Base-by-base conservation (phyloP, 23 red algal genomes). In the Gracilaria gracilis region DNA sequence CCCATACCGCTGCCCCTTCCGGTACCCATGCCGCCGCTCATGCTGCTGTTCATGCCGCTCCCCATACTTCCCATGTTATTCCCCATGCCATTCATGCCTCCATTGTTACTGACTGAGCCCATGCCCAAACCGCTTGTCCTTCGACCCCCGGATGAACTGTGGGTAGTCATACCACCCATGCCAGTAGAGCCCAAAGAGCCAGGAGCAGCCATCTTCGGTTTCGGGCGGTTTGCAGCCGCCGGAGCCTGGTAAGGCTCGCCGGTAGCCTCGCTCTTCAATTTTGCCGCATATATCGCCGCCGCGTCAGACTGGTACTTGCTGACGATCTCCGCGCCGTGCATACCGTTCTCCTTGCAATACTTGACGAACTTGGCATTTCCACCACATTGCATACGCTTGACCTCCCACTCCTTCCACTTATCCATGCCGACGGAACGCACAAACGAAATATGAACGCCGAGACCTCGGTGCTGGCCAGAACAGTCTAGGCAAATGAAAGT, bases 401-500 rank as follows among this genome's bases (percentile, higher is more conserved):
- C 88, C 44, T 99, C 97, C 92, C 82, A 93, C 28, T 87, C 83
- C 80, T 99, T 99, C 97, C 97, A 99, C 50, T 82, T 75, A 77
- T 99, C 97, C 97, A 99, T 99, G 1, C 97, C 94, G 33, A 99
- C 95, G 25, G 92, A 95, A n/a, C 97, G 85, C 37, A 99, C 97
- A 96, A 99, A 99, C 29, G 97, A 96, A 9, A 99, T 90, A 54
- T 96, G 94, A 61, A 96, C 94, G 79, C 97, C 97, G 25, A 96
- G 85, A 19, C 86, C 78, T 35, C 97, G 94, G 77, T 99, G 97
- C 80, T 84, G 81, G 14, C 97, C 97, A 31, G 94, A 96, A 85
- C 97, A 99, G 47, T 96, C 97, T 5, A 99, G 90, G 67, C 97
- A 99, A 57, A 99, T 99, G 74, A 99, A 99, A 19, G 97, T 99